Base-by-base conservation (phyloP, 805 yeast genomes). In the Ogataea salicorniae region DNA sequence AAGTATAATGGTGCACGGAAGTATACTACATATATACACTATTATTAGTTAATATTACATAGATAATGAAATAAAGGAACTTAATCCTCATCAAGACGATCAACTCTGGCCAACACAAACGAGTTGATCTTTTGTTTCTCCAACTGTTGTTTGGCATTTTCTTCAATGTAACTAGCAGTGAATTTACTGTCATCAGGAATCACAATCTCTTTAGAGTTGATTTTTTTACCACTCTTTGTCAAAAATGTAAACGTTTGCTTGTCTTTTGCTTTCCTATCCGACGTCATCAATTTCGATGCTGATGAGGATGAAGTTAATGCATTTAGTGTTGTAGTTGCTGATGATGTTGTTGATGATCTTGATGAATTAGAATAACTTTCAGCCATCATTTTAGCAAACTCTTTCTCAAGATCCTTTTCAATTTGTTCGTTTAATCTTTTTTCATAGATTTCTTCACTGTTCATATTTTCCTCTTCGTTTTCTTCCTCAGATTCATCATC, bases 81-180 rank as follows among this genome's bases (percentile, higher is more conserved):
- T n/a, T n/a, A 23, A 14, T 26, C 34, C 22, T 23, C 11, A 26
- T 18, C 38, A 9, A 14, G 16, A 11, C 37, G 17, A 34, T 41
- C 18, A 35, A 45, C 70, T 71, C 70, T 69, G 31, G 70, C 67
- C 37, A 76, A 57, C 22, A 83, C 85, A 48, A 80, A 72, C 37
- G 72, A 71, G 62, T 81, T 79, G 47, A 85, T 76, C 55, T 73
- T 70, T 51, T 79, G 79, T 46, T 79, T 74, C 61, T 84, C 84
- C 37, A 69, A 68, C 51, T 70, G 70, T 49, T 75, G 69, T 50
- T 73, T 71, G 45, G 71, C 76, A 45, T 75, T 79, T 48, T 79
- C 81, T 51, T 71, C 72, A 23, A 73, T 55, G 16, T 82, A 74
- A 31, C 73, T 74, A 34, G 75, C 71, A 0, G 80, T 84, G 59